phyloP scores from a whole-genome alignment of 164 flowering plant species.

The Annona cherimola region DNA sequence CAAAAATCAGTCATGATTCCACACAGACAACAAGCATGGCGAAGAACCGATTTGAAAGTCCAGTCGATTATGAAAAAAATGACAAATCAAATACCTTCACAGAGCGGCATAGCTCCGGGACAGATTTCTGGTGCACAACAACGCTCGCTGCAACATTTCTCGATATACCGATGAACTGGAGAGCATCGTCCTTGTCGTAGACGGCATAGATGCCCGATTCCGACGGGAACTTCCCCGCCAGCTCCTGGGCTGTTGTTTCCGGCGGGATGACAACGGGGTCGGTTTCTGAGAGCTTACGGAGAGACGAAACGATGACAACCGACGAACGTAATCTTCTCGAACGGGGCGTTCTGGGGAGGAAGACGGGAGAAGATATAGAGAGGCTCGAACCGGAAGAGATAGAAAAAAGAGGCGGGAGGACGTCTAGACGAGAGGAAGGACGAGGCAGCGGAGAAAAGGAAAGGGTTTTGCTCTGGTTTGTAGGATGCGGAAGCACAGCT shows the following conservation, averaged over 20 bases:
- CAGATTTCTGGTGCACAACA: constrained; percentile 49
- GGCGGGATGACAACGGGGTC: constrained; percentile 37
- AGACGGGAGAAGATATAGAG: constrained; percentile 19
- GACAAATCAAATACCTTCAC: constrained; percentile 49
- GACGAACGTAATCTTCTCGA: constrained; percentile 20
- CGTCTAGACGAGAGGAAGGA: background rate
- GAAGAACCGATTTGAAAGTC: too few relatives aligned
- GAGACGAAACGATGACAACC: constrained; percentile 34
- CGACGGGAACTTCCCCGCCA: constrained; percentile 37
- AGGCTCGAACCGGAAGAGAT: constrained; percentile 11
- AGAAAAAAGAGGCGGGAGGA: background rate
- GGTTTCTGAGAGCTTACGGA: constrained; percentile 49
- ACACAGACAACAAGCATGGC: too few relatives aligned
- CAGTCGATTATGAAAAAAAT: too few relatives aligned
- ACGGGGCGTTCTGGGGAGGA: constrained; percentile 11
- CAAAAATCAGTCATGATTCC: too few relatives aligned
- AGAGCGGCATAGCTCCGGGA: constrained; percentile 69
- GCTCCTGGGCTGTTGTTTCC: constrained; percentile 18
- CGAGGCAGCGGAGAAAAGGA: background rate
- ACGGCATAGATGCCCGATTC: constrained; percentile 81
- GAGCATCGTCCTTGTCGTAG: constrained; percentile 43
- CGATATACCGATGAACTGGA: constrained; percentile 88
- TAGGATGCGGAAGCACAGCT: background rate
- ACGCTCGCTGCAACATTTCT: constrained; percentile 68
- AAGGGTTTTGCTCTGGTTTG: background rate